Evolutionary conservation across 2,329 filamentous ascomycete genomes (phyloP).

Genomic region (Fusarium torulosum): DNA sequence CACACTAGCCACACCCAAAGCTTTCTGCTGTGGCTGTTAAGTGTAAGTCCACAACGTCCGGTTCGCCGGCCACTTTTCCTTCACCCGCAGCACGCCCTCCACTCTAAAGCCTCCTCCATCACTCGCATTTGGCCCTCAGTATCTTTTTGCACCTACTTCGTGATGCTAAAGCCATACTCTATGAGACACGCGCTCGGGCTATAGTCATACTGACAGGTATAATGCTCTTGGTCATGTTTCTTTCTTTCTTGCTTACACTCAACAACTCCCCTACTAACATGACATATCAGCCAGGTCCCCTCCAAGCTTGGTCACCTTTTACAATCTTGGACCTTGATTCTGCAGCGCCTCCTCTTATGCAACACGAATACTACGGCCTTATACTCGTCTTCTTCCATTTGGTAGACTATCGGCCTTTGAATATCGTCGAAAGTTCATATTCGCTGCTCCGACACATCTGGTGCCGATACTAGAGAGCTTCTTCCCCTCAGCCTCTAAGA

Average conservation of each 20-base stretch:
- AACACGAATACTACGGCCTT: neutral
- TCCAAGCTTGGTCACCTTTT: slow-evolving; percentile 38
- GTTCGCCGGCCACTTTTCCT: slow-evolving; percentile 46
- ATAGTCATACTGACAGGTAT: neutral
- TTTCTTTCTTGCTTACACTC: neutral
- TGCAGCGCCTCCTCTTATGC: slow-evolving; percentile 9
- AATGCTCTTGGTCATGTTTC: neutral
- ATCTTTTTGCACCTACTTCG: slow-evolving; percentile 15
- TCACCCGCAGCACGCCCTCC: slow-evolving; percentile 31
- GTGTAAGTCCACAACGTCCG: slow-evolving; percentile 41
- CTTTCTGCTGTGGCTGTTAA: slow-evolving; percentile 21
- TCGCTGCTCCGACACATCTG: slow-evolving; percentile 15
- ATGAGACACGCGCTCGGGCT: neutral
- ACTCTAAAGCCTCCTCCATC: slow-evolving; percentile 39
- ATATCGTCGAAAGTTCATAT: neutral
- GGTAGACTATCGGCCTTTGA: neutral
- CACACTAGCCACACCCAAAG: slow-evolving; percentile 23
- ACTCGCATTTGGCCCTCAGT: slow-evolving; percentile 30
- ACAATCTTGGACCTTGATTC: slow-evolving; percentile 11
- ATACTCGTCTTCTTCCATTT: neutral
- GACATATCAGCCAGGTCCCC: slow-evolving; percentile 29
- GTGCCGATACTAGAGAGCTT: slow-evolving; percentile 27
- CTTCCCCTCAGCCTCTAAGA: slow-evolving; percentile 36
- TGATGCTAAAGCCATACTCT: neutral
- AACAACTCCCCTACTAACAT: slow-evolving; percentile 26